These are phyloP conservation scores for Aureobasidium sp. DNA, from an alignment of 2,329 filamentous ascomycete species.

Conservation along the genomic window DNA sequence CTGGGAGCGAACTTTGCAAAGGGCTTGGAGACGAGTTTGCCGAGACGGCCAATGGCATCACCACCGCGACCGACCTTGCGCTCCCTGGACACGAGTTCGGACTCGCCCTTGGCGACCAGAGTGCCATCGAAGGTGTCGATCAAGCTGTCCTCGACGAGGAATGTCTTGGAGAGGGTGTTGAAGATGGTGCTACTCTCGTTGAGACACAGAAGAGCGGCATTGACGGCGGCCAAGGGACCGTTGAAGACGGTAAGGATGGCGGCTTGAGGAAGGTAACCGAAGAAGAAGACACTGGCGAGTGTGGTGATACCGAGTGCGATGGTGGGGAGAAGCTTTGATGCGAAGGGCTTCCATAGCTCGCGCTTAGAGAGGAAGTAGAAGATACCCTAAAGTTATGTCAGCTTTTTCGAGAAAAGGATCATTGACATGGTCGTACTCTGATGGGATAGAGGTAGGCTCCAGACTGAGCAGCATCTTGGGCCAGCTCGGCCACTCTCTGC, in stretches of 20 bases:
- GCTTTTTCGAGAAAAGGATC: background rate
- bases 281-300: slow-evolving; percentile 63
- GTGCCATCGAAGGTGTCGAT: slow-evolving; percentile 82
- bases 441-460: slow-evolving; percentile 80
- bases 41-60: slow-evolving; percentile 47
- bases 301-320: slow-evolving; percentile 63
- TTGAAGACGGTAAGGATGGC: slow-evolving; percentile 76
- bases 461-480: slow-evolving; percentile 63
- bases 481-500: slow-evolving; percentile 52
- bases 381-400: slow-evolving; percentile 41
- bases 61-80: slow-evolving; percentile 55
- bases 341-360: slow-evolving; percentile 50
- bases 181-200: slow-evolving; percentile 42
- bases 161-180: slow-evolving; percentile 53
- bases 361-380: slow-evolving; percentile 50
- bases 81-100: slow-evolving; percentile 61
- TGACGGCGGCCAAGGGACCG: slow-evolving; percentile 69
- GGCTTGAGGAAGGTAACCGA: slow-evolving; percentile 79
- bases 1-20: slow-evolving; percentile 44
- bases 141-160: slow-evolving; percentile 71
- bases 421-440: slow-evolving; percentile 38
- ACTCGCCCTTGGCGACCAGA: slow-evolving; percentile 45
- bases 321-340: slow-evolving; percentile 50
- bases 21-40: slow-evolving; percentile 47
- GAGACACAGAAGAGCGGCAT: slow-evolving; percentile 57